A percentile compares a stretch with the other conserved stretches of the same genome.
These are phyloP conservation scores for Oidium heveae DNA, from an alignment of 2,329 filamentous ascomycete species.

Conservation along the genomic window DNA sequence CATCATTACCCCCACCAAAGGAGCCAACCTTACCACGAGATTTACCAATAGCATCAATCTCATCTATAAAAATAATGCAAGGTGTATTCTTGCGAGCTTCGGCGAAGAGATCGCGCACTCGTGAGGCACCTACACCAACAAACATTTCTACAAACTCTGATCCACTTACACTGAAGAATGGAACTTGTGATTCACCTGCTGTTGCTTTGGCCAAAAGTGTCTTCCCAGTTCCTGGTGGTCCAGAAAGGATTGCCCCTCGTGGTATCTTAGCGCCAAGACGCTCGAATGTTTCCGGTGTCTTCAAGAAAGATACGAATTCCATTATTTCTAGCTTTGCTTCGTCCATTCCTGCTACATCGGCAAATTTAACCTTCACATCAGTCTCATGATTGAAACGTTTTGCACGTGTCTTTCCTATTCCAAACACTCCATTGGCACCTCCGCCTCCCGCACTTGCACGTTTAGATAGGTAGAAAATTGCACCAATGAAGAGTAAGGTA, in stretches of 20 bases:
- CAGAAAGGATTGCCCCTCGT: constrained; percentile 82
- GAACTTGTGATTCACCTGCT: constrained; percentile 84
- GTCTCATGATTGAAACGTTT: constrained; percentile 97
- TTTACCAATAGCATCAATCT: constrained; percentile 94
- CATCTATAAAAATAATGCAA: constrained; percentile 98
- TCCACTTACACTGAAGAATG: constrained; percentile 94
- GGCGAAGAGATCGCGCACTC: constrained; percentile 82
- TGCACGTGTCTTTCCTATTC: constrained; percentile 83
- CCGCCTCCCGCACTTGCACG: constrained; percentile 45
- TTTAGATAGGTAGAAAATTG: constrained; percentile 55
- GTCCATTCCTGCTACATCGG: constrained; percentile 92
- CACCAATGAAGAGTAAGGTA: constrained; percentile 62
- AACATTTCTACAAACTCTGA: constrained; percentile 99
- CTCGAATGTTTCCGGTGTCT: constrained; percentile 79
- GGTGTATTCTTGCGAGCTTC: constrained; percentile 89
- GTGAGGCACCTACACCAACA: constrained; percentile 87
- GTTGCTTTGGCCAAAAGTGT: constrained; percentile 92
- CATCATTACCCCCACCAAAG: constrained; percentile 80
- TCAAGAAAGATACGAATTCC: constrained; percentile 95
- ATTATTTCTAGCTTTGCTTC: constrained; percentile 97
- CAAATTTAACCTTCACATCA: constrained; percentile 88
- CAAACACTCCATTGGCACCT: constrained; percentile 60
- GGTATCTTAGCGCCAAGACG: constrained; percentile 93
- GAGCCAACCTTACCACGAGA: constrained; percentile 55
- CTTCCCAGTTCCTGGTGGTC: constrained; percentile 96